Evolutionary conservation across 2,329 filamentous ascomycete species (phyloP), one percentile per base, ranked within the genome.

Genomic region (Bisporella sp.): DNA sequence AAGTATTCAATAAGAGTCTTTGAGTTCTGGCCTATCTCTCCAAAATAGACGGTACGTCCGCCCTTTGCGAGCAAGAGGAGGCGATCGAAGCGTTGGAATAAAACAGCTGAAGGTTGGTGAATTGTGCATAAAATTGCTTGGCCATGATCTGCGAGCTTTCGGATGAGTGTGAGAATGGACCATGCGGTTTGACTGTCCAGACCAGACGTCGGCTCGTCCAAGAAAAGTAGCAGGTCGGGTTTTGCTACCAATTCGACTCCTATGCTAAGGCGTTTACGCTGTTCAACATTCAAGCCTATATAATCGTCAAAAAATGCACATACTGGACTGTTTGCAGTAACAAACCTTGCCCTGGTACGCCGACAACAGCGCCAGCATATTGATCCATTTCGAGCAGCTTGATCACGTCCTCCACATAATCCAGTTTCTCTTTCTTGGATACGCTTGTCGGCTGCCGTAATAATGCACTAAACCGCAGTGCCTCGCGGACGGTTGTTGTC

Each of bases 191-290:
- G 90, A 59, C 85, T 89, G 69, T 96, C 92, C 11, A 96, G 81
- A 73, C 92, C 92, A 32, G 90, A 96, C 5, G 92, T 96, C 21
- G 92, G 92, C 68, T 97, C 92, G 61, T 97, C 92, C 46, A 96
- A 81, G 73, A 96, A 96, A 44, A 96, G 80, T 51, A 96, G 76
- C 45, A 96, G 76, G 42, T 89, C 84, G 7, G 92, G 92, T 72
- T 93, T 96, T 5, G 92, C 92, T 41, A 89, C 91, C 29, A 97
- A 78, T 66, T 97, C 92, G n/a, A 97, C 91, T 69, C 89, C 92
- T 56, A 97, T 96, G 0, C 91, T 96, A 5, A 96, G 77, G 60
- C 89, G 85, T 68, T 85, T 85, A 42, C 81, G 73, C 66, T 85
- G 81, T 59, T 85, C 81, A 6, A 84, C 80, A 62, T 89, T 89